Conservation (phyloP, 805 yeast species). For the Limtongozyma cylindracea region DNA sequence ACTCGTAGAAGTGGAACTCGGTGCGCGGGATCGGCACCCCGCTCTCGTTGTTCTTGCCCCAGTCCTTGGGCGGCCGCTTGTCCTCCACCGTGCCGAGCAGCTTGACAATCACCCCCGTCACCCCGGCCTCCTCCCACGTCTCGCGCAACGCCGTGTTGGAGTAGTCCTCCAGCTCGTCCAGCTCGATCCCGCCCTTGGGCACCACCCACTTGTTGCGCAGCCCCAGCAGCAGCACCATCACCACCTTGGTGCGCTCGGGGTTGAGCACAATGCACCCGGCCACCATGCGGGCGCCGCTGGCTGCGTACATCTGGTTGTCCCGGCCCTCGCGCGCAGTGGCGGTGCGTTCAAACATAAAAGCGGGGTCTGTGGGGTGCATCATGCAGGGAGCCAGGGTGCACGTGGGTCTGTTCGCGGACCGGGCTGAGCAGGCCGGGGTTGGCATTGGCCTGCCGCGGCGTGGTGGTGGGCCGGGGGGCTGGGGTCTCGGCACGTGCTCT, state of each 20-base stretch:
- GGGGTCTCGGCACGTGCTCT: no score
- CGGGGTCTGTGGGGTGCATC: no score
- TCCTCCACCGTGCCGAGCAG: conserved; percentile 49
- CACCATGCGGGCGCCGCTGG: conserved; percentile 59
- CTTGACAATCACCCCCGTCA: conserved; percentile 30
- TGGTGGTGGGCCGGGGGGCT: no score
- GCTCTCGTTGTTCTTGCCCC: conserved; percentile 12
- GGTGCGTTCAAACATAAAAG: no score
- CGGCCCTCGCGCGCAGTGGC: conserved; percentile 32
- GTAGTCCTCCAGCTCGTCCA: conserved; percentile 36
- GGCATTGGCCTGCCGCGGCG: no score
- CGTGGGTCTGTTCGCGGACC: no score
- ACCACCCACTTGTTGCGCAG: conserved; percentile 57
- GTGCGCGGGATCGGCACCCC: conserved; percentile 30
- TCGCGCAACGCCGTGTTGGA: conserved; percentile 50
- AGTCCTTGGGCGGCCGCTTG: no score
- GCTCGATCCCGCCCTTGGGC: conserved; percentile 91
- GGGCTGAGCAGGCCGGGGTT: no score
- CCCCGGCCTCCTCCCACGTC: conserved; percentile 97
- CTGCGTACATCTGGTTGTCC: conserved; percentile 25
- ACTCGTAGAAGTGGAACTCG: conserved; percentile 77
- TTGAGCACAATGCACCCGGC: conserved; percentile 79
- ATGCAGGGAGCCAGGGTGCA: no score
- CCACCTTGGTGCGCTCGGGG: conserved; percentile 26
- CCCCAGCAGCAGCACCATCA: conserved; percentile 57